Conservation (phyloP, 2,329 filamentous ascomycete species). For the Chalaropsis ovoidea region DNA sequence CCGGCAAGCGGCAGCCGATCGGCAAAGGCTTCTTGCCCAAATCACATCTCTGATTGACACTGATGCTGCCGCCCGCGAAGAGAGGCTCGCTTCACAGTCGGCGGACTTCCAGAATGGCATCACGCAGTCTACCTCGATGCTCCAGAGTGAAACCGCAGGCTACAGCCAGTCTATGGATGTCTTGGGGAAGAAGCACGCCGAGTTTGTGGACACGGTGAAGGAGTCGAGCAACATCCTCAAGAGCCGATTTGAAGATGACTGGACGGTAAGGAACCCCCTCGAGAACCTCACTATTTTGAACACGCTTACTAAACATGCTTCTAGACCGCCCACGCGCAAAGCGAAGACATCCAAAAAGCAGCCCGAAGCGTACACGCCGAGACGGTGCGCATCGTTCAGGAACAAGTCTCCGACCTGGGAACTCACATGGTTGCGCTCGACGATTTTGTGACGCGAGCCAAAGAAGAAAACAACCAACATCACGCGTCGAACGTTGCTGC, state of each 20-base stretch:
- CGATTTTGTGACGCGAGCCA: constrained; percentile 76
- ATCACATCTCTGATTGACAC: constrained; percentile 37
- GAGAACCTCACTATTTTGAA: background rate
- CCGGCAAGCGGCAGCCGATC: constrained; percentile 57
- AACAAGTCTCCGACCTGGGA: constrained; percentile 77
- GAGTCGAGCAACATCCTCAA: constrained; percentile 69
- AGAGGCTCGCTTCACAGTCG: constrained; percentile 19
- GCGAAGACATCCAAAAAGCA: constrained; percentile 69
- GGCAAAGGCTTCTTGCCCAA: constrained; percentile 52
- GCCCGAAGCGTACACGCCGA: constrained; percentile 83
- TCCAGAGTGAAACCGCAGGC: constrained; percentile 54
- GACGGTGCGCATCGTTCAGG: constrained; percentile 79
- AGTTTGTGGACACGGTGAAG: constrained; percentile 59
- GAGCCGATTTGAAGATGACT: constrained; percentile 74
- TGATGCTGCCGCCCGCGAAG: constrained; percentile 19
- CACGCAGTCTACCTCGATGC: constrained; percentile 47
- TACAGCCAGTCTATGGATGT: constrained; percentile 63
- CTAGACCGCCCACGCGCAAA: constrained; percentile 66
- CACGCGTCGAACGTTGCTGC: constrained; percentile 59
- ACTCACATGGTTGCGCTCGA: constrained; percentile 84
- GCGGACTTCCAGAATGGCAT: constrained; percentile 16
- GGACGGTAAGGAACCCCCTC: constrained; percentile 50
- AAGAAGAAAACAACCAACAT: constrained; percentile 67
- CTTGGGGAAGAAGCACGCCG: constrained; percentile 61
- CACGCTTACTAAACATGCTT: constrained; percentile 27